Conservation (phyloP, 2,329 filamentous ascomycete species). For the Dryadomyces quercivorus region DNA sequence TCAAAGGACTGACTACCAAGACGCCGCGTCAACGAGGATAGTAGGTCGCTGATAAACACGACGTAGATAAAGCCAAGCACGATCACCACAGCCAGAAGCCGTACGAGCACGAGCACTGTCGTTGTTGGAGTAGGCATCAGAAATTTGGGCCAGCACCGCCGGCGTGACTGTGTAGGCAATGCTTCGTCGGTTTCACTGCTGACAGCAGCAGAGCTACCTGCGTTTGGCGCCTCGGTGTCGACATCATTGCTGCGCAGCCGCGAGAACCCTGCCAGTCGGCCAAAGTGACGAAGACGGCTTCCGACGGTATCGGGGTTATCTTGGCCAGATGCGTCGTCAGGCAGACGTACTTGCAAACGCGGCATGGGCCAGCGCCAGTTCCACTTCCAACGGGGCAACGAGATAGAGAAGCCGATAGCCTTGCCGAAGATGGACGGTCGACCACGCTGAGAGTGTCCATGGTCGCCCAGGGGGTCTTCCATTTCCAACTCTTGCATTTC, state of each 20-base stretch:
- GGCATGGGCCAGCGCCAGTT: constrained; percentile 32
- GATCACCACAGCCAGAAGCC: constrained; percentile 62
- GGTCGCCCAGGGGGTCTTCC: constrained; percentile 45
- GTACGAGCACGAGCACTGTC: constrained; percentile 52
- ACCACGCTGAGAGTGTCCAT: constrained; percentile 16
- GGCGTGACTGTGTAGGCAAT: constrained; percentile 8
- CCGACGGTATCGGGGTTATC: constrained; percentile 12
- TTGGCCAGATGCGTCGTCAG: constrained; percentile 7
- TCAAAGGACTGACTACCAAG: constrained; percentile 64
- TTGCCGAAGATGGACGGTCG: constrained; percentile 40
- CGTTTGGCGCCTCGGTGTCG: constrained; percentile 6
- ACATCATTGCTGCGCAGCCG: neutral
- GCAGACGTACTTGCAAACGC: constrained; percentile 32
- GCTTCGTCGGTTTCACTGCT: neutral
- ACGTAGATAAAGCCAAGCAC: constrained; percentile 71
- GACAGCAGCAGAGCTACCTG: neutral
- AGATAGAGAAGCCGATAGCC: constrained; percentile 37
- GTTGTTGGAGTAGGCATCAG: constrained; percentile 28
- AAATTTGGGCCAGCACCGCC: constrained; percentile 12
- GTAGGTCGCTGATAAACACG: constrained; percentile 75
- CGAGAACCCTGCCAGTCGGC: constrained; percentile 9
- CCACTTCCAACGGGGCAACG: constrained; percentile 42
- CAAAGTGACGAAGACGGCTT: neutral
- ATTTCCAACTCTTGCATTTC: constrained; percentile 88
- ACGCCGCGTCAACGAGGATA: constrained; percentile 51